phyloP scores from a whole-genome alignment of 2,329 filamentous ascomycete genomes.

The Curvularia sp. region DNA sequence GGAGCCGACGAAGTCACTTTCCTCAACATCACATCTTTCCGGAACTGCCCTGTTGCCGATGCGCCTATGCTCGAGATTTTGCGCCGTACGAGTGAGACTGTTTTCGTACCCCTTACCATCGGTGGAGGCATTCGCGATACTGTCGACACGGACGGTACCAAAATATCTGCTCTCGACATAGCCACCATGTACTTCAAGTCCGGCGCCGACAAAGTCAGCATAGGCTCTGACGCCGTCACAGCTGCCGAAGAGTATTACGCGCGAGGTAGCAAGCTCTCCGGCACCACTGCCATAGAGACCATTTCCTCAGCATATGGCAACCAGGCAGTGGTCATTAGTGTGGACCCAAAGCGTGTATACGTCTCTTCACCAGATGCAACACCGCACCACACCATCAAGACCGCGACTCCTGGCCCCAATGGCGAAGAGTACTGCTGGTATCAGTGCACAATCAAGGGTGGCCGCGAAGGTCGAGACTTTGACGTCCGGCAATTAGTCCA shows the following conservation, averaged over 20 bases:
- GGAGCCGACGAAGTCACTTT: slow-evolving; percentile 97
- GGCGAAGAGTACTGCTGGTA: slow-evolving; percentile 93
- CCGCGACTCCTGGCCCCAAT: slow-evolving; percentile 70
- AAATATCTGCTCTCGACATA: slow-evolving; percentile 88
- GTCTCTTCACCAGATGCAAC: slow-evolving; percentile 73
- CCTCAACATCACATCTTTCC: slow-evolving; percentile 97
- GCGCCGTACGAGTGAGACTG: slow-evolving; percentile 81
- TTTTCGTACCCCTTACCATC: slow-evolving; percentile 95
- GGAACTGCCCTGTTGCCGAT: slow-evolving; percentile 91
- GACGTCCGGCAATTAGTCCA: slow-evolving; percentile 87
- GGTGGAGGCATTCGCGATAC: slow-evolving; percentile 96
- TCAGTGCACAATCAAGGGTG: slow-evolving; percentile 95
- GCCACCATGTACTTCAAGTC: slow-evolving; percentile 97
- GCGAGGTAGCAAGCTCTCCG: slow-evolving; percentile 70
- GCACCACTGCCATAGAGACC: slow-evolving; percentile 91
- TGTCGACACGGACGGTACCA: slow-evolving; percentile 83
- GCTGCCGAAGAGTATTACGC: slow-evolving; percentile 92
- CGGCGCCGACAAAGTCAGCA: slow-evolving; percentile 96
- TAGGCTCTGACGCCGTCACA: slow-evolving; percentile 91
- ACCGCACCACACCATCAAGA: slow-evolving; percentile 76
- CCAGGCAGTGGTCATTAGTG: slow-evolving; percentile 94
- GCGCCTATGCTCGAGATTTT: slow-evolving; percentile 96
- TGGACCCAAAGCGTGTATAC: slow-evolving; percentile 93
- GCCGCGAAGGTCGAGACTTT: slow-evolving; percentile 89
- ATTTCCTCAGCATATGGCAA: slow-evolving; percentile 94